These are phyloP conservation scores for Alternaria infectoria DNA, from an alignment of 2,329 filamentous ascomycete genomes.

Conservation along the genomic window DNA sequence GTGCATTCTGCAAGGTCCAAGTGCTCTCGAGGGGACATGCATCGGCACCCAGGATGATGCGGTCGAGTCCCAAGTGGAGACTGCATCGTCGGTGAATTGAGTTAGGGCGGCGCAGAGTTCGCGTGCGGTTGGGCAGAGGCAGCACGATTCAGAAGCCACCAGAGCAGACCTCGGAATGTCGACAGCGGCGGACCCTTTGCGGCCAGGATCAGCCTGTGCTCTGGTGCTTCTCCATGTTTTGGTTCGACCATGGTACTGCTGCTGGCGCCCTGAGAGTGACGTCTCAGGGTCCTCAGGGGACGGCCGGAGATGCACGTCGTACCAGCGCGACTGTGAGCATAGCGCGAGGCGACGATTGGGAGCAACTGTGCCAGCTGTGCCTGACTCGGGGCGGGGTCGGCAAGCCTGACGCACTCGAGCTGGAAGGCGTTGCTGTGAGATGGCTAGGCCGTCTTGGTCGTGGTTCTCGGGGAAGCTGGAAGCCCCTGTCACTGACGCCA, in stretches of 20 bases:
- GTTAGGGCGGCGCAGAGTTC: conserved; percentile 11
- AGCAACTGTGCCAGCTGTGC: background rate
- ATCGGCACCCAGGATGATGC: conserved; percentile 10
- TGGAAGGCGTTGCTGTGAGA: conserved; percentile 3
- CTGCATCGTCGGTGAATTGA: conserved; percentile 2
- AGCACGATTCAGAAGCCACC: conserved; percentile 10
- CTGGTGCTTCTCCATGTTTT: conserved; percentile 9
- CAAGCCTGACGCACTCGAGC: conserved; percentile 5
- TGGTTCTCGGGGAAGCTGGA: conserved; percentile 25
- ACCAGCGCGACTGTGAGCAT: background rate
- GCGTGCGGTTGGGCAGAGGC: conserved; percentile 13
- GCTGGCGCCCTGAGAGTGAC: conserved; percentile 8
- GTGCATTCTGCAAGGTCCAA: conserved; percentile 17
- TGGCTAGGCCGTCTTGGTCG: conserved; percentile 4
- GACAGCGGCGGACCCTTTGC: conserved; percentile 16
- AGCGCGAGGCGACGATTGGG: background rate
- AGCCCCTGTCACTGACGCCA: conserved; percentile 26
- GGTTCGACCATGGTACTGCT: conserved; percentile 12
- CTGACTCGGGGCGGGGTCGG: conserved; percentile 15
- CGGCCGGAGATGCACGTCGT: background rate
- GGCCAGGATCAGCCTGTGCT: conserved; percentile 9
- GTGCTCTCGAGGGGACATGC: conserved; percentile 17
- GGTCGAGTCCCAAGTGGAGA: conserved; percentile 8
- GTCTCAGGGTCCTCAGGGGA: conserved; percentile 18
- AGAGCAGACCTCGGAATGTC: conserved; percentile 9